phyloP scores from a whole-genome alignment of 2,329 filamentous ascomycete species.

The Paramyrothecium roridum region DNA sequence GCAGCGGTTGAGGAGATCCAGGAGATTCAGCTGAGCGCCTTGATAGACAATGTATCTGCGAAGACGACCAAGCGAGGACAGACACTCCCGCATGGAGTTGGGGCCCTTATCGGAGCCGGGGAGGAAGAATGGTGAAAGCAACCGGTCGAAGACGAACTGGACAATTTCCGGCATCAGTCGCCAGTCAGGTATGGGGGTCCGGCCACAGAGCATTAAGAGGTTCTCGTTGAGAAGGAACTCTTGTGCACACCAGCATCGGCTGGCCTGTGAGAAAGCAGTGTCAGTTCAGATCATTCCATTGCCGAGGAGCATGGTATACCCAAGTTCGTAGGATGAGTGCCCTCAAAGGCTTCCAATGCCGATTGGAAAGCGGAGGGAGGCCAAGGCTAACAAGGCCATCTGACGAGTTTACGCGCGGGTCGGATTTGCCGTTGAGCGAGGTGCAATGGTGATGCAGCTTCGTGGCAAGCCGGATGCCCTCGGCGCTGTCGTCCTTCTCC shows the following conservation, averaged over 20 bases:
- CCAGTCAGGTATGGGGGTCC: neutral
- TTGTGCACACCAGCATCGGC: slow-evolving; percentile 2
- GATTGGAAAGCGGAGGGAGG: neutral
- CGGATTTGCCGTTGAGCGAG: neutral
- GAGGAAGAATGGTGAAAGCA: neutral
- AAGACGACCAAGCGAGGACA: neutral
- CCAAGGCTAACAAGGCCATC: neutral
- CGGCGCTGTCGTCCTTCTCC: neutral
- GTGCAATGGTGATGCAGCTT: neutral
- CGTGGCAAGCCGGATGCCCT: neutral
- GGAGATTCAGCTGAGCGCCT: neutral
- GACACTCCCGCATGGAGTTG: neutral
- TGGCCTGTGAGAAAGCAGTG: neutral
- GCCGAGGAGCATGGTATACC: neutral
- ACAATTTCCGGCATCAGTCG: neutral
- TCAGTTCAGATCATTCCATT: neutral
- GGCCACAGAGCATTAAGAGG: neutral
- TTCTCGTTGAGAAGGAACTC: slow-evolving; percentile 2
- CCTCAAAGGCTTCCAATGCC: neutral
- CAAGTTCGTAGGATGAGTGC: neutral
- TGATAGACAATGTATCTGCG: neutral
- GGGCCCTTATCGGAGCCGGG: neutral
- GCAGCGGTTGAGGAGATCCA: neutral
- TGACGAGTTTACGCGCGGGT: neutral
- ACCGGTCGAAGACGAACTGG: neutral